A percentile compares a stretch with the other conserved stretches of the same genome.
These are phyloP conservation scores for Seiridium unicorne DNA, from an alignment of 2,329 filamentous ascomycete genomes.

Conservation along the genomic window DNA sequence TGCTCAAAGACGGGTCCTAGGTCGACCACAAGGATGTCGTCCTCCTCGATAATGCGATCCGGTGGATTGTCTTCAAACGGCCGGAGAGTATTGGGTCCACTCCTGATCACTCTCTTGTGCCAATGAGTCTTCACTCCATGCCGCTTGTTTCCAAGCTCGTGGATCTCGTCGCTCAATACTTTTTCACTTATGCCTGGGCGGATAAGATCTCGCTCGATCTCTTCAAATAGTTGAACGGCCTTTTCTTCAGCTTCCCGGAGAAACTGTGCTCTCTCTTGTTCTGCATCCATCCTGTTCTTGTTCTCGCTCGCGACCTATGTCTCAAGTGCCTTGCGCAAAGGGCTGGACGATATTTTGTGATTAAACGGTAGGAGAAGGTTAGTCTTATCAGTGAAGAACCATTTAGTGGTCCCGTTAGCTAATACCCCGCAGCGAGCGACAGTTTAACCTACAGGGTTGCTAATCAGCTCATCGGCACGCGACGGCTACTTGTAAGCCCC, in stretches of 20 bases:
- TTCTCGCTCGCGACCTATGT: too few relatives aligned
- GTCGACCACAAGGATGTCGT: constrained; percentile 52
- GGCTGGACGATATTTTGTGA: too few relatives aligned
- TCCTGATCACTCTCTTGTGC: constrained; percentile 51
- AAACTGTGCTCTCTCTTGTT: constrained; percentile 23
- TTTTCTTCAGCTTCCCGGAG: constrained; percentile 46
- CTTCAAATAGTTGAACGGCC: constrained; percentile 42
- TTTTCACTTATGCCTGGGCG: constrained; percentile 47
- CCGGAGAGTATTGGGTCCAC: constrained; percentile 45
- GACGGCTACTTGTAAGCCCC: too few relatives aligned
- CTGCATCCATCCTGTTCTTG: not conserved
- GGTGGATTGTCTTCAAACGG: constrained; percentile 49
- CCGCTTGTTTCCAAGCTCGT: constrained; percentile 37
- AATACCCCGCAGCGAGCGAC: too few relatives aligned
- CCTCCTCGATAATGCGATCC: constrained; percentile 42
- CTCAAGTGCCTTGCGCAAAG: too few relatives aligned
- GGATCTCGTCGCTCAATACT: constrained; percentile 43
- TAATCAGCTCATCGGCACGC: too few relatives aligned
- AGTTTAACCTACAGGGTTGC: too few relatives aligned
- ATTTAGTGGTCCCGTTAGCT: too few relatives aligned
- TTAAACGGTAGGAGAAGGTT: too few relatives aligned
- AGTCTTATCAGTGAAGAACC: too few relatives aligned
- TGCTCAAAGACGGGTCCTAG: constrained; percentile 50
- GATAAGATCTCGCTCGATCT: constrained; percentile 43
- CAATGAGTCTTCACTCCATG: constrained; percentile 46